phyloP scores from a whole-genome alignment of 805 yeast genomes.

The Myxozyma melibiosi region DNA sequence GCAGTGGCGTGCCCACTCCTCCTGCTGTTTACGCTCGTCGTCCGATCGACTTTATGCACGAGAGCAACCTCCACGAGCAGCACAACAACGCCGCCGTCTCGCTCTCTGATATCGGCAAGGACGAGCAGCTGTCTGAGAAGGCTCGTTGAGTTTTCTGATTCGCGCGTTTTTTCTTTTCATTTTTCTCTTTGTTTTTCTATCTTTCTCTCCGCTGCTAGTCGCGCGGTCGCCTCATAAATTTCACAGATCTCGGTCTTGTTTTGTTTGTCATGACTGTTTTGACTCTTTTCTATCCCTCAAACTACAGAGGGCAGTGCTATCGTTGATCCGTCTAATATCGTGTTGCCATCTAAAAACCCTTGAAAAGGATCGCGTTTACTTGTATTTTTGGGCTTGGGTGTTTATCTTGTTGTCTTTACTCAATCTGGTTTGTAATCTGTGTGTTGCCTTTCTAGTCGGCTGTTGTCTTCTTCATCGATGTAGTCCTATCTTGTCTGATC shows the following conservation, averaged over 20 bases:
- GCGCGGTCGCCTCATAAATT: no score
- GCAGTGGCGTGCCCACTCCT: constrained; percentile 49
- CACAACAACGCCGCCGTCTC: constrained; percentile 9
- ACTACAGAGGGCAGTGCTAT: no score
- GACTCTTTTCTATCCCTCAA: no score
- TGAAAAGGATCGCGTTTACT: background rate
- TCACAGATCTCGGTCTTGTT: no score
- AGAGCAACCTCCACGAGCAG: constrained; percentile 7
- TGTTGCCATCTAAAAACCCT: background rate
- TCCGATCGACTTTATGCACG: constrained; percentile 22
- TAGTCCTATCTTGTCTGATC: background rate
- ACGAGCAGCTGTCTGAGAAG: constrained; percentile 7
- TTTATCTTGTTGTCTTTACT: background rate
- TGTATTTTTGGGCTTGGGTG: constrained; percentile 7
- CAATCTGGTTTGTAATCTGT: background rate
- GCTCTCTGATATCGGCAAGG: constrained; percentile 11
- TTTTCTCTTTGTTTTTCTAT: no score
- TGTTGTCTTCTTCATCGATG: background rate
- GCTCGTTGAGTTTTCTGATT: background rate
- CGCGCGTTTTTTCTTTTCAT: background rate
- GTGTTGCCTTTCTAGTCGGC: no score
- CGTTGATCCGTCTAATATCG: background rate
- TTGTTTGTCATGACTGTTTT: no score
- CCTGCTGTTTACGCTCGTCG: constrained; percentile 41
- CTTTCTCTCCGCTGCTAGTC: no score